Conservation (phyloP, 345 rosid genomes). For the Erysimum cheiranthoides region DNA sequence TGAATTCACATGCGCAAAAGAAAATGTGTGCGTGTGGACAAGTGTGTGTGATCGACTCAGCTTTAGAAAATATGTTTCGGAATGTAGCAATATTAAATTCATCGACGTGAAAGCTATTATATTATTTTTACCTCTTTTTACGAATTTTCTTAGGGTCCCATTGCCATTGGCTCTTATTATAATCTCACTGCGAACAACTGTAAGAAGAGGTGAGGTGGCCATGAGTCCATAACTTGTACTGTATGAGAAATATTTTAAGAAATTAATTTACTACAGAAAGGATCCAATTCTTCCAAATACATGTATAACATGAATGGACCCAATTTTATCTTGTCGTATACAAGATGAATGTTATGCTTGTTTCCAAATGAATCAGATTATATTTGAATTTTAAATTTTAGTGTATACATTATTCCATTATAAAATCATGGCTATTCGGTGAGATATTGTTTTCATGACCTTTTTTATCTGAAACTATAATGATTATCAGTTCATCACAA, state of each 20-base stretch:
- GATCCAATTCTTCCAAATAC: neutral
- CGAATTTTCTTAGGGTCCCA: conserved; percentile 17
- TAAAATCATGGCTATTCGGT: neutral
- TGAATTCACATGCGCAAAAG: conserved; percentile 35
- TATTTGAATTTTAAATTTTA: neutral
- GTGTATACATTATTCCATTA: neutral
- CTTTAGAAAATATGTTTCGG: conserved; percentile 5
- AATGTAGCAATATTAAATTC: conserved; percentile 28
- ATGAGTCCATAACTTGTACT: neutral
- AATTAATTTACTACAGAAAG: neutral
- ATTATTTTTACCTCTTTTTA: neutral
- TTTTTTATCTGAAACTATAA: neutral
- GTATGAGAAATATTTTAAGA: neutral
- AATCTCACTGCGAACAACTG: conserved; percentile 2
- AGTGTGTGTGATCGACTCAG: conserved; percentile 23
- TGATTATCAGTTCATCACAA: neutral
- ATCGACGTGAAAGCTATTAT: neutral
- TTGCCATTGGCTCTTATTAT: neutral
- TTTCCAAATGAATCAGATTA: neutral
- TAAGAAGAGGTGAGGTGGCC: neutral
- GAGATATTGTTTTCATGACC: neutral
- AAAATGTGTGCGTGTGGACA: conserved; percentile 33
- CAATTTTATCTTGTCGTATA: neutral
- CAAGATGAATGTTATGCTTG: neutral
- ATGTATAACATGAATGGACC: neutral